Conservation (phyloP, 2,329 filamentous ascomycete genomes). For the Pseudocercospora fijiensis region DNA sequence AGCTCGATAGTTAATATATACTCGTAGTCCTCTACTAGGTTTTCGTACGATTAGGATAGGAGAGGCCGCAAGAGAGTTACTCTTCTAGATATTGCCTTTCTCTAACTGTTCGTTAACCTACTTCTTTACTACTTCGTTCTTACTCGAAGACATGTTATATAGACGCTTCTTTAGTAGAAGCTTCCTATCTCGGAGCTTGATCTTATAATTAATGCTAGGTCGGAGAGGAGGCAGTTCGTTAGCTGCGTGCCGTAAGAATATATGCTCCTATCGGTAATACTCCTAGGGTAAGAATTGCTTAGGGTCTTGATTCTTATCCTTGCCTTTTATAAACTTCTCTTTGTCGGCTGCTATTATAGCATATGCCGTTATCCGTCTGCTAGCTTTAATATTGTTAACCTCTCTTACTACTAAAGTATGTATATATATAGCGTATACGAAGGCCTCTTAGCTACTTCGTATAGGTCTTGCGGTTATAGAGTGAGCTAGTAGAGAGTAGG, state of each 20-base stretch:
- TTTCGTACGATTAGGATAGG: background rate
- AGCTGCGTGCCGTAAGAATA: background rate
- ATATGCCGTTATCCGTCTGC: background rate
- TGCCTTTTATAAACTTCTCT: conserved; percentile 3
- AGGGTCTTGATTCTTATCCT: background rate
- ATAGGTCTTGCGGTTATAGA: background rate
- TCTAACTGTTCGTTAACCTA: background rate
- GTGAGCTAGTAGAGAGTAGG: no score
- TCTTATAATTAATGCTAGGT: background rate
- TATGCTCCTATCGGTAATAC: background rate
- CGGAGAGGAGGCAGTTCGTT: background rate
- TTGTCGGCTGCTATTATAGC: background rate
- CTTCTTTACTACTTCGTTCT: background rate
- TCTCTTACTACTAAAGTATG: background rate
- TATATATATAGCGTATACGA: background rate
- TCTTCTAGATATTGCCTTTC: background rate
- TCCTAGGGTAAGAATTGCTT: background rate
- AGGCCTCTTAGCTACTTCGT: background rate
- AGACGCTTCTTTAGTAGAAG: background rate
- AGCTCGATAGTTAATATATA: conserved; percentile 5
- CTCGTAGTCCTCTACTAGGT: background rate
- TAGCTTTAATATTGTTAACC: background rate
- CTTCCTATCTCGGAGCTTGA: background rate
- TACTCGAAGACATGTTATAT: background rate
- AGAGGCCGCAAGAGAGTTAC: no score